Base-by-base conservation (phyloP, 495 filamentous ascomycete species). In the Clavariopsis aquatica region DNA sequence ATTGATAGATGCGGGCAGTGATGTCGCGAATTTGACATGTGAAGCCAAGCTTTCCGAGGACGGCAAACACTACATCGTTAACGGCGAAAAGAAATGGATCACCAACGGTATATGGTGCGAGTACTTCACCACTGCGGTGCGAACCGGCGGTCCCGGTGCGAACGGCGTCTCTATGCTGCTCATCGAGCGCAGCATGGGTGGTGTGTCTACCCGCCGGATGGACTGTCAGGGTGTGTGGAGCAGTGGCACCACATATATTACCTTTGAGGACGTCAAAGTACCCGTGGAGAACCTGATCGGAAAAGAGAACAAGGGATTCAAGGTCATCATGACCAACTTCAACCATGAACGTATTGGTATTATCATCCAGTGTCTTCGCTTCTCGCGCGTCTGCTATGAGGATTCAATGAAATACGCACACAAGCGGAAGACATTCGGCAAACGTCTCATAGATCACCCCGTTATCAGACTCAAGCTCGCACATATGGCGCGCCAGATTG, bases 81-180 rank as follows among this genome's bases (percentile, higher is more conserved):
- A 98, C 74, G 94, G 94, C 45, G 94, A 97, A 84, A 98, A 98
- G 87, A 98, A 98, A 78, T 98, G 94, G 94, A 98, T 98, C 77
- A 97, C 93, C 72, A 98, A 98, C 80, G 94, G 94, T 70, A 84
- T 96, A 65, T 97, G 90, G 89, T 84, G 82, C 60, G 94, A 98
- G 75, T 98, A 97, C 79, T 98, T 98, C 82, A 98, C 94, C 56
- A 91, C 89, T 34, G 94, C 94, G 45, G 94, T 98, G 34, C 90
- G 94, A 60, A 98, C 94, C 0, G 92, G 93, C 54, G 81, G 79
- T 29, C 66, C 74, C 74, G 94, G 94, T 41, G 97, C 96, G 93
- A 90, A 90, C 69, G 94, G 94, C 67, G 77, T 98, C 53, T 89
- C 85, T 20, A 85, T 96, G 24, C 87, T 98, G 22, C 87, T 98